Base-by-base conservation (phyloP, 2,329 filamentous ascomycete species). In the Xylariaceae sp. region DNA sequence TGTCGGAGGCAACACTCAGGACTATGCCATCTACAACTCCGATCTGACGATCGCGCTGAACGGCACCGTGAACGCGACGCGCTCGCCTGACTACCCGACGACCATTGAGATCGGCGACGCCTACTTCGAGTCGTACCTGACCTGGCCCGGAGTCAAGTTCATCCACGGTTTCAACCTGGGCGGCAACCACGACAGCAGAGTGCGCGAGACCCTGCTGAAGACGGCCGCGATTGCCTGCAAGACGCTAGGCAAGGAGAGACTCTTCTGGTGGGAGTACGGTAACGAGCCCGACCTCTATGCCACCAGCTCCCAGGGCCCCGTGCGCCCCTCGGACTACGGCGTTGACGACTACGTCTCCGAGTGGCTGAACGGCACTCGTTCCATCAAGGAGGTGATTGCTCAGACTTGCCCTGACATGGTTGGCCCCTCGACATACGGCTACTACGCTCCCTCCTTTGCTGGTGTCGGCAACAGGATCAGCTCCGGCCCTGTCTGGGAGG, bases 1-100 rank as follows among this genome's bases (percentile, higher is more conserved):
- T 13, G 83, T 88, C 1, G 84, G 85, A 2, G 85, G 85, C n/a
- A 88, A 87, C 66, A 87, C 85, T 0, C 85, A 88, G 71, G 84
- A 88, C 72, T 85, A 82, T 63, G 82, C 83, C 4, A 74, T 87
- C 44, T 87, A 83, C 70, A 78, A 87, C 63, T 72, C 77, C 1
- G 77, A 76, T 3, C 78, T 85, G 4, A 68, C 75, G 1, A 73
- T 74, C 5, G 80, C 80, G 4, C 73, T 81, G 8, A 76, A 83
- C 53, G 83, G 83, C 35, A 82, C 77, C 1, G 73, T 80, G 55
- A 75, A 84, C 57, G 74, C 76, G 0, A 68, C 71, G 0, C 75
- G 78, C 18, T 84, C 83, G 0, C 61, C 71, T 0, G 84, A 87
- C 70, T 88, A 87, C 63, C 84, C 85, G 1, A 83, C 80, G 3